These are phyloP conservation scores for Sugiyamaella grinbergsii DNA, from an alignment of 1,139 yeast species.

Conservation along the genomic window DNA sequence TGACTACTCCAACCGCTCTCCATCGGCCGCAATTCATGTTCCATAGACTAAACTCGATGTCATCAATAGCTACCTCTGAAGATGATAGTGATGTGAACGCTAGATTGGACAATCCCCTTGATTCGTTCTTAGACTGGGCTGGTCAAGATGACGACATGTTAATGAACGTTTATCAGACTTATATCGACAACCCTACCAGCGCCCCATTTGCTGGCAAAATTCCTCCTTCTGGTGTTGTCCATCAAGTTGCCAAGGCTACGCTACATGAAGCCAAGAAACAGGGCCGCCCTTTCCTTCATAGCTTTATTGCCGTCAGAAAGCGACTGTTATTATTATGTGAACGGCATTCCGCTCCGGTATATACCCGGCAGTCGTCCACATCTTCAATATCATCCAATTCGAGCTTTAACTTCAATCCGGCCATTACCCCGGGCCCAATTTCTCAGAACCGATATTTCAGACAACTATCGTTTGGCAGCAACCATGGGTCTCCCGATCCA, in stretches of 20 bases:
- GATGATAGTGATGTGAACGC: constrained; percentile 33
- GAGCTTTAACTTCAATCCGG: constrained; percentile 11
- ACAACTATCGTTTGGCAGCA: constrained; percentile 18
- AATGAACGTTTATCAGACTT: constrained; percentile 34
- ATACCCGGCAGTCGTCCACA: constrained; percentile 18
- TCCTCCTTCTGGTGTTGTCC: constrained; percentile 45
- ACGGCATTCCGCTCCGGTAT: constrained; percentile 22
- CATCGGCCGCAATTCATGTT: constrained; percentile 21
- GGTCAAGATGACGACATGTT: constrained; percentile 38
- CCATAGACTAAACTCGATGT: constrained; percentile 36
- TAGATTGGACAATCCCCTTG: constrained; percentile 24
- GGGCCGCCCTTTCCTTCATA: constrained; percentile 40
- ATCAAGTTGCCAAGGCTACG: constrained; percentile 42
- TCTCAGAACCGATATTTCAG: constrained; percentile 17
- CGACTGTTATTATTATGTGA: constrained; percentile 38
- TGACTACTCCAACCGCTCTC: constrained; percentile 19
- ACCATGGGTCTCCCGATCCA: constrained; percentile 2
- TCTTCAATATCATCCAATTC: constrained; percentile 19
- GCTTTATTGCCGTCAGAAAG: constrained; percentile 38
- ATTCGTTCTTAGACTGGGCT: constrained; percentile 36
- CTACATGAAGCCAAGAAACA: constrained; percentile 35
- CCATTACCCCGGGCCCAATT: constrained; percentile 6
- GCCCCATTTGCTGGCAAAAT: constrained; percentile 44
- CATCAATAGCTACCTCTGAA: constrained; percentile 36
- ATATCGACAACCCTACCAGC: constrained; percentile 38